Evolutionary conservation across 331 rosid species (phyloP).

Genomic region (Ulmus americana): DNA sequence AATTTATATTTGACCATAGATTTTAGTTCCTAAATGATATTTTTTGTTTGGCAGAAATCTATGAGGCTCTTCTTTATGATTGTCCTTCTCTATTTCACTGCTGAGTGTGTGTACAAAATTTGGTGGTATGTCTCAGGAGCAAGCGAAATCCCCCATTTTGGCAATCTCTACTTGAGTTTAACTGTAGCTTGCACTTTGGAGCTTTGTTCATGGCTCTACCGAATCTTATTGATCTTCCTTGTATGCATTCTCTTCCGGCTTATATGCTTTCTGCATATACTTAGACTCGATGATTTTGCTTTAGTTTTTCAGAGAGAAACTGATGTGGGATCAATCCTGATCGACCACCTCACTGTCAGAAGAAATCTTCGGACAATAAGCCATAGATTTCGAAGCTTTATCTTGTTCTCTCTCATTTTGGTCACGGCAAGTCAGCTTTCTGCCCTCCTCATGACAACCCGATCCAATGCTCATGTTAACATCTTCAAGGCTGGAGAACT

Average conservation of each 20-base stretch:
- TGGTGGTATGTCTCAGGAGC: conserved; percentile 87
- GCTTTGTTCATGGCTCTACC: conserved; percentile 25
- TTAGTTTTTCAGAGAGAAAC: conserved; percentile 53
- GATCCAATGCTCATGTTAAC: conserved; percentile 44
- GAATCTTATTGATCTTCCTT: conserved; percentile 25
- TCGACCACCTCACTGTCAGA: conserved; percentile 51
- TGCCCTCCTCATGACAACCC: conserved; percentile 42
- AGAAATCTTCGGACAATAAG: conserved; percentile 51
- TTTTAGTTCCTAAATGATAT: not conserved
- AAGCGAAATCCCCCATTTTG: conserved; percentile 55
- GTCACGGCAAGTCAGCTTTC: conserved; percentile 65
- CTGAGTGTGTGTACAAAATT: conserved; percentile 62
- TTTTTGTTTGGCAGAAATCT: conserved; percentile 51
- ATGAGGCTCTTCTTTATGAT: conserved; percentile 46
- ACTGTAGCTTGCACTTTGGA: conserved; percentile 22
- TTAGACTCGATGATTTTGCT: conserved; percentile 56
- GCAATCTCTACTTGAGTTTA: conserved; percentile 46
- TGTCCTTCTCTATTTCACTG: conserved; percentile 53
- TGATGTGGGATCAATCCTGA: conserved; percentile 50
- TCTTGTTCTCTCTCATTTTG: conserved; percentile 55
- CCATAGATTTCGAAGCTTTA: conserved; percentile 59
- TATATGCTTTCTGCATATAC: conserved; percentile 48
- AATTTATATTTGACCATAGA: too few relatives aligned
- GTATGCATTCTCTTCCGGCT: conserved; percentile 28
- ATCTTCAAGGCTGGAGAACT: conserved; percentile 69